Percentiles rank a stretch among this genome's conserved stretches.
These are phyloP conservation scores for Barbatosphaeria neglecta DNA, from an alignment of 495 filamentous ascomycete genomes.

Conservation along the genomic window DNA sequence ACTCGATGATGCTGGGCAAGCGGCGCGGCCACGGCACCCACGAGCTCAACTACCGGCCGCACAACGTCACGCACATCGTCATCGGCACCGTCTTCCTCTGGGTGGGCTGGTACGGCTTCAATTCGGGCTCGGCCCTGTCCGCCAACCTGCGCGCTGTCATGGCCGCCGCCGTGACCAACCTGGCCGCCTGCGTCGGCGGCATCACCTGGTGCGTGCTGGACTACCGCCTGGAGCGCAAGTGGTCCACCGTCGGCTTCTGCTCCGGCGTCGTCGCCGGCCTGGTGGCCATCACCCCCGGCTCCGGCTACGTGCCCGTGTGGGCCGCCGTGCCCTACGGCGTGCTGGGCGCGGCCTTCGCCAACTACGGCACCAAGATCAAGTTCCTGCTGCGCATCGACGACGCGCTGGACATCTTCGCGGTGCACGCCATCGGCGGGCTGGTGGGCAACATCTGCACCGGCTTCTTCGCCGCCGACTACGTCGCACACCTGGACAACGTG, in stretches of 20 bases:
- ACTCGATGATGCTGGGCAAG: slow-evolving; percentile 87
- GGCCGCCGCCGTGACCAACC: slow-evolving; percentile 61
- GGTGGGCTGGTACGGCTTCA: slow-evolving; percentile 99
- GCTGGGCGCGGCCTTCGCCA: slow-evolving; percentile 72
- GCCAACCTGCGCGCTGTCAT: slow-evolving; percentile 82
- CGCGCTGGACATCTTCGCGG: slow-evolving; percentile 88
- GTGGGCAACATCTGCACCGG: slow-evolving; percentile 84
- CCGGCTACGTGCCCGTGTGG: slow-evolving; percentile 84
- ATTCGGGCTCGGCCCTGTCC: slow-evolving; percentile 80
- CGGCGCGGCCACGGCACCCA: slow-evolving; percentile 77
- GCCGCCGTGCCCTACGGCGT: slow-evolving; percentile 83
- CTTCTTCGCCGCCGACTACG: slow-evolving; percentile 88
- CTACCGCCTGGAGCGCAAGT: slow-evolving; percentile 87
- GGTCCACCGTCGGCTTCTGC: slow-evolving; percentile 96
- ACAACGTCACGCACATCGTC: slow-evolving; percentile 96
- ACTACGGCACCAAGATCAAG: slow-evolving; percentile 95
- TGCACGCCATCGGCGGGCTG: slow-evolving; percentile 77
- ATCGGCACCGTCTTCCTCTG: slow-evolving; percentile 96
- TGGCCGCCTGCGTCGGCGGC: slow-evolving; percentile 74
- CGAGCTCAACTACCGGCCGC: slow-evolving; percentile 89
- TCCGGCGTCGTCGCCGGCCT: slow-evolving; percentile 86
- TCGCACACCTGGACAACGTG: slow-evolving; percentile 74
- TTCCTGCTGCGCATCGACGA: slow-evolving; percentile 80
- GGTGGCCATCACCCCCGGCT: slow-evolving; percentile 87
- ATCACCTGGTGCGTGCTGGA: slow-evolving; percentile 94